These are phyloP conservation scores for Gymnopus androsaceus DNA, from an alignment of 1,284 basidiomycete species.

Conservation along the genomic window DNA sequence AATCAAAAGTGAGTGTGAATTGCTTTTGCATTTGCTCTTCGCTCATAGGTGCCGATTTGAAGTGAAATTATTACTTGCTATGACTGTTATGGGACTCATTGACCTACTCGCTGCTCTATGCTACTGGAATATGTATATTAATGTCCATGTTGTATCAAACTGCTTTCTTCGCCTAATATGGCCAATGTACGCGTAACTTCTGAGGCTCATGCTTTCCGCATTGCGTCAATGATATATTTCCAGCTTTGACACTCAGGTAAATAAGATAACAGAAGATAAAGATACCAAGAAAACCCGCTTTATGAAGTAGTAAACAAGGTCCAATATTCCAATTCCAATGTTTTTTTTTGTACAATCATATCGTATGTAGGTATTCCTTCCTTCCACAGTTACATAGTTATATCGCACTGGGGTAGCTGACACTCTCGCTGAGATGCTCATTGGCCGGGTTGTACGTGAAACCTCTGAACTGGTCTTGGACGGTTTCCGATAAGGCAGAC, in stretches of 20 bases:
- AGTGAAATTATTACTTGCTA: slow-evolving; percentile 2
- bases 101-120: background rate
- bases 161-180: background rate
- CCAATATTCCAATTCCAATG: background rate
- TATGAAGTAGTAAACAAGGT: background rate
- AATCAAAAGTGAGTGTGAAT: slow-evolving; percentile 5
- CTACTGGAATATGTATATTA: background rate
- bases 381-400: slow-evolving; percentile 17
- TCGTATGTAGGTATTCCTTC: too few relatives aligned
- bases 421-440: slow-evolving; percentile 78
- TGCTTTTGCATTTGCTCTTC: background rate
- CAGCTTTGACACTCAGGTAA: too few relatives aligned
- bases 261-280: background rate
- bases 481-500: slow-evolving; percentile 88
- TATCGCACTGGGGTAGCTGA: slow-evolving; percentile 55
- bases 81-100: background rate
- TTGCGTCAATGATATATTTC: too few relatives aligned
- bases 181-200: background rate
- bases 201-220: background rate
- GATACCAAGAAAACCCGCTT: slow-evolving; percentile 2
- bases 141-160: background rate
- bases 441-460: slow-evolving; percentile 85
- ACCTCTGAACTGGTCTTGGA: slow-evolving; percentile 92
- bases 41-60: background rate
- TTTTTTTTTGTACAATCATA: background rate